phyloP scores from a whole-genome alignment of 345 rosid species.

The Eucalyptus pauciflora region DNA sequence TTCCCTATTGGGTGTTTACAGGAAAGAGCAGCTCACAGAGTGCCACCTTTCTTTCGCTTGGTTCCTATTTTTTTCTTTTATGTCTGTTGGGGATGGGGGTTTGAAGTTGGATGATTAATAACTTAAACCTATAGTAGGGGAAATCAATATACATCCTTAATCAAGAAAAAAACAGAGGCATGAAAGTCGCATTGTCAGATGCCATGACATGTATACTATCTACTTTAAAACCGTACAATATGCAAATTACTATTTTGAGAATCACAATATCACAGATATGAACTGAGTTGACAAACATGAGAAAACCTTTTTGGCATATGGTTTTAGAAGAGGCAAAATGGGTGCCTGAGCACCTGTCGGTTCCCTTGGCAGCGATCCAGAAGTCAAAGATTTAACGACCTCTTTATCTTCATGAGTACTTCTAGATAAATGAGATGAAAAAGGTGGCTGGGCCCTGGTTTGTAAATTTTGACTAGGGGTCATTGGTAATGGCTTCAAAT shows the following conservation, averaged over 20 bases:
- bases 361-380: not conserved
- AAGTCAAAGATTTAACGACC: not conserved
- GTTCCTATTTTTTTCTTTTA: not conserved
- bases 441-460: not conserved
- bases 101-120: not conserved
- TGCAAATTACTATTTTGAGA: not conserved
- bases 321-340: not conserved
- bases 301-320: not conserved
- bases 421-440: not conserved
- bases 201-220: not conserved
- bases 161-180: not conserved
- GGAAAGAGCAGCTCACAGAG: not conserved
- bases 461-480: not conserved
- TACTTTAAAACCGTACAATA: not conserved
- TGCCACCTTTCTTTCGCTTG: not conserved
- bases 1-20: not conserved
- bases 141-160: not conserved
- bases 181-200: too few relatives aligned
- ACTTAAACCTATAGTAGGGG: not conserved
- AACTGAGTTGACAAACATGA: not conserved
- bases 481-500: not conserved
- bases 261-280: not conserved
- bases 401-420: not conserved
- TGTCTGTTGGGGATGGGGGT: not conserved
- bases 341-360: not conserved